Conservation (phyloP, 345 rosid genomes). For the Hevea brasiliensis region DNA sequence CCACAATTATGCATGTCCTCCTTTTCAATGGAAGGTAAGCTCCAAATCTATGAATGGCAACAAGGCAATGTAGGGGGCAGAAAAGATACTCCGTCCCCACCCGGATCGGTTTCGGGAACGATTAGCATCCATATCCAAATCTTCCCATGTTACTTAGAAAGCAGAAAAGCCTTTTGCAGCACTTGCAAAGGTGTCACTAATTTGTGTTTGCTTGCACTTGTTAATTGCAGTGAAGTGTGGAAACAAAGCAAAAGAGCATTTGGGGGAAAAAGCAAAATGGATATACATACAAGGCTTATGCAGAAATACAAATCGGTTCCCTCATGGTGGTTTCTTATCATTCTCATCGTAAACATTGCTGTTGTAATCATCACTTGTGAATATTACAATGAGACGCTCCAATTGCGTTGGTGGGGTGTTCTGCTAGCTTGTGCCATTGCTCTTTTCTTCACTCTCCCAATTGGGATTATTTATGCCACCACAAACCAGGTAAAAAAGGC, state of each 20-base stretch:
- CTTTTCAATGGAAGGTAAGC: conserved; percentile 64
- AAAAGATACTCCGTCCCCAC: no score
- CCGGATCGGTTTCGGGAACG: no score
- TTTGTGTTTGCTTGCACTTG: background rate
- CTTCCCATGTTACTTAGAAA: no score
- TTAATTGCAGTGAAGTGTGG: conserved; percentile 59
- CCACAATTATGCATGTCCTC: conserved; percentile 57
- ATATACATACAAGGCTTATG: conserved; percentile 83
- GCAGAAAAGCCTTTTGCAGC: no score
- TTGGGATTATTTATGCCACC: conserved; percentile 72
- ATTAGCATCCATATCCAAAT: no score
- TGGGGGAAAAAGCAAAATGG: conserved; percentile 47
- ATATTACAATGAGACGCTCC: conserved; percentile 60
- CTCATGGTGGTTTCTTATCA: conserved; percentile 67
- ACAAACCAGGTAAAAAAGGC: conserved; percentile 52
- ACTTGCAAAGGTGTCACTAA: no score
- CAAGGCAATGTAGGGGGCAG: no score
- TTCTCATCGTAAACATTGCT: conserved; percentile 52
- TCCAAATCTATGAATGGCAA: no score
- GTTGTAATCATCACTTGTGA: conserved; percentile 53
- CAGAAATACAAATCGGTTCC: conserved; percentile 66
- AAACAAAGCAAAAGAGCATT: conserved; percentile 54
- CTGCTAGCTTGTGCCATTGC: conserved; percentile 77
- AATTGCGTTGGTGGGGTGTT: conserved; percentile 94
- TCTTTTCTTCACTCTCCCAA: conserved; percentile 70